phyloP scores from a whole-genome alignment of 371 early-diverging fungal species.

The Mucor velutinosus region DNA sequence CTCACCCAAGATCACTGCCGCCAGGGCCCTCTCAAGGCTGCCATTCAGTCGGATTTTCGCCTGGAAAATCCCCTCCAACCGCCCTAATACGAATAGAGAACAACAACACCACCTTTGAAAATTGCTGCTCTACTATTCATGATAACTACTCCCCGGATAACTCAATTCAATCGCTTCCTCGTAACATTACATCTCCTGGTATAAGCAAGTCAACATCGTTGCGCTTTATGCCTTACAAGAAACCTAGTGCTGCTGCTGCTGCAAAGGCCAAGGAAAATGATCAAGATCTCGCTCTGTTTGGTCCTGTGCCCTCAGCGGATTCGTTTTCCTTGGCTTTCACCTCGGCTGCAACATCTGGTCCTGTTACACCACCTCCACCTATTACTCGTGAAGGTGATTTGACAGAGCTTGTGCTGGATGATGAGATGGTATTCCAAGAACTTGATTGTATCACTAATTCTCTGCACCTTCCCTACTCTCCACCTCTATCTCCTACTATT shows the following conservation, averaged over 20 bases:
- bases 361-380: not conserved
- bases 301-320: conserved; percentile 1
- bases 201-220: not conserved
- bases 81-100: conserved; percentile 15
- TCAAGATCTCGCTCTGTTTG: conserved; percentile 9
- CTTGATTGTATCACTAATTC: conserved; percentile 11
- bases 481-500: conserved; percentile 6
- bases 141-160: conserved; percentile 20
- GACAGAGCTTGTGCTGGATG: conserved; percentile 6
- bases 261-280: conserved; percentile 3
- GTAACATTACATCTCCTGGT: not conserved
- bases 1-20: not conserved
- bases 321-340: not conserved
- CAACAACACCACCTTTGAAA: not conserved
- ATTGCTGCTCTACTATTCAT: conserved; percentile 6
- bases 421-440: conserved; percentile 21
- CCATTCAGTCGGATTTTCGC: conserved; percentile 19
- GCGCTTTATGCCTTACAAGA: not conserved
- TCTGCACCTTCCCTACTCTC: conserved; percentile 8
- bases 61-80: conserved; percentile 19
- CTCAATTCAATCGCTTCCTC: not conserved
- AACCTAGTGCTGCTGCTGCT: not conserved
- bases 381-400: not conserved
- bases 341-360: not conserved
- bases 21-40: conserved; percentile 2